phyloP scores from a whole-genome alignment of 2,329 filamentous ascomycete species.

The Venturia oleaginea region DNA sequence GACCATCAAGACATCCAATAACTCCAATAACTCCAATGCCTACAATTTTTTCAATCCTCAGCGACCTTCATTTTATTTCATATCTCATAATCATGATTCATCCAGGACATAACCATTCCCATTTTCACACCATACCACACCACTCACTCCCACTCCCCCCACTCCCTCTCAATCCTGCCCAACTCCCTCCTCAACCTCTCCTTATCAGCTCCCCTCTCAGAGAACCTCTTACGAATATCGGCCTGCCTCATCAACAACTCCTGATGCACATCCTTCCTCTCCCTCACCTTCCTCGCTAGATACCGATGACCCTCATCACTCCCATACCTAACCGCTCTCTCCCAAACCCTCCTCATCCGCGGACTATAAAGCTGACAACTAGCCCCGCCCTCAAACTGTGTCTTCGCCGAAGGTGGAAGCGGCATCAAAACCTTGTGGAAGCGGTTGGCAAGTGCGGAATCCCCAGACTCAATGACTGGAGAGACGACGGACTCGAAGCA shows the following conservation, averaged over 20 bases:
- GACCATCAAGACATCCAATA: neutral
- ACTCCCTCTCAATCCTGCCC: constrained; percentile 11
- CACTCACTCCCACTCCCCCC: constrained; percentile 15
- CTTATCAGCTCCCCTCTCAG: constrained; percentile 5
- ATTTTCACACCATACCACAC: neutral
- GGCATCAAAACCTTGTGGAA: constrained; percentile 30
- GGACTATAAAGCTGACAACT: constrained; percentile 73
- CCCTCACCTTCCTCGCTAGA: constrained; percentile 53
- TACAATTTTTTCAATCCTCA: neutral
- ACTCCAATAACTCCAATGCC: neutral
- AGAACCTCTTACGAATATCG: constrained; percentile 20
- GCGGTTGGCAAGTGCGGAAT: constrained; percentile 42
- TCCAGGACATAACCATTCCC: neutral
- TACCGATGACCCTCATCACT: constrained; percentile 57
- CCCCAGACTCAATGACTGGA: constrained; percentile 49
- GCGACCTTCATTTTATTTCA: neutral
- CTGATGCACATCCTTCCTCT: constrained; percentile 47
- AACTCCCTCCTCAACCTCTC: constrained; percentile 12
- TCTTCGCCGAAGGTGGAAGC: constrained; percentile 34
- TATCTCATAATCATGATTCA: neutral
- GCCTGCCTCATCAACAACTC: constrained; percentile 42
- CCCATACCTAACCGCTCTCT: constrained; percentile 44
- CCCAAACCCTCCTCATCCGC: constrained; percentile 68
- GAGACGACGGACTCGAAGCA: constrained; percentile 76
- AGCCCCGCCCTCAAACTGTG: constrained; percentile 35